Conservation (phyloP, 768 basidiomycete genomes). For the Hygrophoropsis aurantiaca region DNA sequence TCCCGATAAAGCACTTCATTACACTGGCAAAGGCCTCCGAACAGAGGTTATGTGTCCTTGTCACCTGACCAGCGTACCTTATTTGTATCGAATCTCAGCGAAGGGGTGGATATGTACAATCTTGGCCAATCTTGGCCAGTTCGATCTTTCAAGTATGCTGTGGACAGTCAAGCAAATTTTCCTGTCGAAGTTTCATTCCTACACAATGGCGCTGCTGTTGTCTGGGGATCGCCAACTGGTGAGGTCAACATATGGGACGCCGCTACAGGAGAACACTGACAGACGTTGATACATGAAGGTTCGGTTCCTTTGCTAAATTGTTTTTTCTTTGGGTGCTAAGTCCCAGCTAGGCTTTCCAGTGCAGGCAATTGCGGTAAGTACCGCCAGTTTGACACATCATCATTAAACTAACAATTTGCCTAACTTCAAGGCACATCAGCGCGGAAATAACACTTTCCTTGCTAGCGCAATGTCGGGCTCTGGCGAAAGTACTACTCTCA, state of each 20-base stretch:
- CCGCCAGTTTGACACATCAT: too few species aligned
- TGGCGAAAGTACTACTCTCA: too few species aligned
- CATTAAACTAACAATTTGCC: too few species aligned
- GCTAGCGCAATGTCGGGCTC: too few species aligned
- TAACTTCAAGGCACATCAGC: too few species aligned
- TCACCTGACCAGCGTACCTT: neutral
- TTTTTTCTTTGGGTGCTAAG: too few species aligned
- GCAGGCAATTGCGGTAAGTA: too few species aligned
- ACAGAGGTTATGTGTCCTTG: neutral
- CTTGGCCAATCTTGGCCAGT: neutral
- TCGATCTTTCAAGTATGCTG: neutral
- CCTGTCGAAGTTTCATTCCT: neutral
- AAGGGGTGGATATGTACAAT: neutral
- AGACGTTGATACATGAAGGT: neutral
- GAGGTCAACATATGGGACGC: neutral
- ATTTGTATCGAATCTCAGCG: neutral
- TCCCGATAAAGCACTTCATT: too few species aligned
- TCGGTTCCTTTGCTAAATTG: neutral
- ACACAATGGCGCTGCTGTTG: neutral
- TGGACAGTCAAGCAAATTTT: neutral
- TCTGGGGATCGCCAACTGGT: neutral
- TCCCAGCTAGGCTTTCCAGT: too few species aligned
- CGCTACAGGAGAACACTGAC: neutral
- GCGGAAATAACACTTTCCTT: too few species aligned
- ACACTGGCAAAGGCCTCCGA: too few species aligned